These are phyloP conservation scores for Phytomonas francai DNA, from an alignment of 208 protist genomes.

Conservation along the genomic window DNA sequence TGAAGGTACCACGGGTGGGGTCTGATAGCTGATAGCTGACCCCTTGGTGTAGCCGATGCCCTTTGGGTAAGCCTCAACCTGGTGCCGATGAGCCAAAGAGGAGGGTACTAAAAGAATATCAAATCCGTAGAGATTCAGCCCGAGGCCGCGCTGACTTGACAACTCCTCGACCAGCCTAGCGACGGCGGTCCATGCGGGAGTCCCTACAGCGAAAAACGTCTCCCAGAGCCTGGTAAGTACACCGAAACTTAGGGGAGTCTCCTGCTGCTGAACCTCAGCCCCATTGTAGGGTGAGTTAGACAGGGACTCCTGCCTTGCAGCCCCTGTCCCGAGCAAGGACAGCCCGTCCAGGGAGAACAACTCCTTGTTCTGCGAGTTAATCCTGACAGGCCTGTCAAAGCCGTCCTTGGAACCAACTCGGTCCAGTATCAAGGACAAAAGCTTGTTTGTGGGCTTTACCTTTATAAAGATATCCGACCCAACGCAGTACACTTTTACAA, in stretches of 20 bases:
- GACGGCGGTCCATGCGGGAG: conserved; percentile 28
- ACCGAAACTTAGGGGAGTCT: neutral
- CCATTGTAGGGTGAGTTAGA: neutral
- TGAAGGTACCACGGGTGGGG: neutral
- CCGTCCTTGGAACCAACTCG: neutral
- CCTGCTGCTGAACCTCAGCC: neutral
- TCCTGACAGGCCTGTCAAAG: conserved; percentile 29
- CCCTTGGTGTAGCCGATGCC: conserved; percentile 26
- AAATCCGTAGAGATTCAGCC: conserved; percentile 69
- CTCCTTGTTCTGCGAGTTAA: conserved; percentile 57
- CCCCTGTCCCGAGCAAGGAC: neutral
- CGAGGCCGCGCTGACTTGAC: conserved; percentile 20
- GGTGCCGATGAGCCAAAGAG: conserved; percentile 21
- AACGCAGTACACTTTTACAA: conserved; percentile 83
- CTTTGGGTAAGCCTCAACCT: conserved; percentile 7
- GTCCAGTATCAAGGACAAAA: conserved; percentile 16
- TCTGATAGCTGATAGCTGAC: conserved; percentile 13
- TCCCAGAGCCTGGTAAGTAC: conserved; percentile 20
- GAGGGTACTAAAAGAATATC: conserved; percentile 69
- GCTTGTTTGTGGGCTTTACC: conserved; percentile 41
- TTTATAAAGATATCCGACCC: conserved; percentile 42
- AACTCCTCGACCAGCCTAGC: conserved; percentile 30
- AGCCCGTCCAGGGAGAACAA: conserved; percentile 27
- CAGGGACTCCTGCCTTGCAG: too few species aligned
- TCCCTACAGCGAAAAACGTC: conserved; percentile 46